These are phyloP conservation scores for Aspergillus sergii DNA, from an alignment of 2,329 filamentous ascomycete genomes.

Conservation along the genomic window DNA sequence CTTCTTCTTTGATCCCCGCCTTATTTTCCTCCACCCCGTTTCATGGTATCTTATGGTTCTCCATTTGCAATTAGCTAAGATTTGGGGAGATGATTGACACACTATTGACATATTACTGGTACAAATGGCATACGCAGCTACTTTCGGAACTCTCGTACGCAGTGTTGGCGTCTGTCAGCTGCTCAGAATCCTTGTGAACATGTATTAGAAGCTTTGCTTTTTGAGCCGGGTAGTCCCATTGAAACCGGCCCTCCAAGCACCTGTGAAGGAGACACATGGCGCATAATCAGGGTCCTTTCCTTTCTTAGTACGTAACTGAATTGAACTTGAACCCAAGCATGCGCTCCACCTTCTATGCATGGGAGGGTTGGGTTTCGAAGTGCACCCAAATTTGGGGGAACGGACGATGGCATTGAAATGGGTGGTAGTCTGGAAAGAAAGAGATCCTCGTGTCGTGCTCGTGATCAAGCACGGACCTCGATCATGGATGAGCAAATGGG, in stretches of 20 bases:
- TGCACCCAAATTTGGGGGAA: not conserved
- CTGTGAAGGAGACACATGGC: not conserved
- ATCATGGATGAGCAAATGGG: not conserved
- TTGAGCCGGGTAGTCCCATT: not conserved
- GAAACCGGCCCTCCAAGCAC: not conserved
- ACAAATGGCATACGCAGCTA: constrained; percentile 17
- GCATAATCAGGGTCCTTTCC: not conserved
- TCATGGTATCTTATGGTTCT: constrained; percentile 9
- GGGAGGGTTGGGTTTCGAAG: not conserved
- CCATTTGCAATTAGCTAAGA: constrained; percentile 10
- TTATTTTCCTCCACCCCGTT: not conserved
- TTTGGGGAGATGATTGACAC: constrained; percentile 10
- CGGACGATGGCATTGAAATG: not conserved
- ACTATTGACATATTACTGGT: constrained; percentile 9
- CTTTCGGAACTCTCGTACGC: constrained; percentile 2
- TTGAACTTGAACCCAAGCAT: not conserved
- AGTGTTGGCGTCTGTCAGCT: not conserved
- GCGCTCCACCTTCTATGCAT: not conserved
- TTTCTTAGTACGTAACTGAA: not conserved
- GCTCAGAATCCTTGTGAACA: not conserved
- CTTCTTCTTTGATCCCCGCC: not conserved
- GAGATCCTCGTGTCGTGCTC: not conserved
- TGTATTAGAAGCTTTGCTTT: not conserved
- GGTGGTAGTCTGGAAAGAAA: not conserved
- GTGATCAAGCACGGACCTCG: not conserved